Percentiles rank a stretch among this genome's conserved stretches.
phyloP scores from a whole-genome alignment of 345 rosid species.

The Acer yangbiense region DNA sequence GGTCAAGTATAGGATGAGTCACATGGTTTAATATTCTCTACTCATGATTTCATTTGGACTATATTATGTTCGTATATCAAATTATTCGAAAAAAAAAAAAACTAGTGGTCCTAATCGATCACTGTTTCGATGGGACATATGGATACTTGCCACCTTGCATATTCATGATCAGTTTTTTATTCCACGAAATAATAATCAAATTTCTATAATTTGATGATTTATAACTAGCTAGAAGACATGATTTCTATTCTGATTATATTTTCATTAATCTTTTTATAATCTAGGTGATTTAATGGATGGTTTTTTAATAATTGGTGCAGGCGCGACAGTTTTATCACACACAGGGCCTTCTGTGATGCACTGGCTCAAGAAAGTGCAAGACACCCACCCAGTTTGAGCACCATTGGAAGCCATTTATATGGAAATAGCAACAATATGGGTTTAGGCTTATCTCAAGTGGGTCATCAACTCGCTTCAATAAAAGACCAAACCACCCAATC shows the following conservation, averaged over 20 bases:
- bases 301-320: slow-evolving; percentile 38
- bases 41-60: slow-evolving; percentile 12
- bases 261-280: slow-evolving; percentile 15
- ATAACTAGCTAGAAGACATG: slow-evolving; percentile 37
- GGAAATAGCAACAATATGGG: slow-evolving; percentile 58
- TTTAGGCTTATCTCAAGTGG: slow-evolving; percentile 63
- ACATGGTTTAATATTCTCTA: slow-evolving; percentile 7
- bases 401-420: slow-evolving; percentile 61
- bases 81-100: background rate
- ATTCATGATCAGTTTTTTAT: background rate
- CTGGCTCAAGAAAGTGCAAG: slow-evolving; percentile 82
- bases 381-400: slow-evolving; percentile 58
- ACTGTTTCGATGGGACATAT: slow-evolving; percentile 7
- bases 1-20: background rate
- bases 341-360: slow-evolving; percentile 84
- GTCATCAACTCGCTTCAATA: slow-evolving; percentile 43
- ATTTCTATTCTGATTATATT: background rate
- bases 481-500: slow-evolving; percentile 39
- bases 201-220: slow-evolving; percentile 41
- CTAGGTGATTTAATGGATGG: slow-evolving; percentile 33
- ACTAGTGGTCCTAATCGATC: slow-evolving; percentile 9
- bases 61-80: slow-evolving; percentile 1
- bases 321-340: slow-evolving; percentile 83
- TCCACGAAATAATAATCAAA: slow-evolving; percentile 25
- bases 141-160: background rate